Evolutionary conservation across 2,329 filamentous ascomycete species (phyloP).

Genomic region (Paracamarosporium sp.): DNA sequence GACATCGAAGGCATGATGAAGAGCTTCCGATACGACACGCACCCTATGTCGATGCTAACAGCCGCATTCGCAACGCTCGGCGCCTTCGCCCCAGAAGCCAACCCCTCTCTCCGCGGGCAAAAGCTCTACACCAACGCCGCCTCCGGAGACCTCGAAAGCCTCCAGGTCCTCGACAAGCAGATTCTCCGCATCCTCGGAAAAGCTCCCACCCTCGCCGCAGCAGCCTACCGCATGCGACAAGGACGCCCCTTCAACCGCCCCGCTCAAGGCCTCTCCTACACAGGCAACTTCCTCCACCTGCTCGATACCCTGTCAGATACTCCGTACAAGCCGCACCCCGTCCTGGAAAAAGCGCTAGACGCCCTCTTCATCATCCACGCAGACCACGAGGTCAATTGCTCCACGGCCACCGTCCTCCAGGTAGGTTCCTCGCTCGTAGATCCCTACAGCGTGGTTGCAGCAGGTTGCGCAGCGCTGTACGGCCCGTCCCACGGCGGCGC

Average conservation of each 20-base stretch:
- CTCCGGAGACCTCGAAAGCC: neutral
- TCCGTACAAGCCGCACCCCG: neutral
- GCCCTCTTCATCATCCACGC: conserved; percentile 5
- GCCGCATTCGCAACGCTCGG: neutral
- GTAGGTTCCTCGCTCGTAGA: conserved; percentile 1
- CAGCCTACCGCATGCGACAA: neutral
- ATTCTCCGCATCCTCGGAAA: neutral
- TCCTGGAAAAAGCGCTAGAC: neutral
- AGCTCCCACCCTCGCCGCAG: neutral
- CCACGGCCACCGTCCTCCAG: conserved; percentile 1
- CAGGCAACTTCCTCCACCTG: neutral
- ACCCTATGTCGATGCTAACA: conserved; percentile 1
- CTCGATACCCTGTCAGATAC: neutral
- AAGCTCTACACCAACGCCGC: conserved; percentile 1
- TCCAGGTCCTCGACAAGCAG: conserved; percentile 1
- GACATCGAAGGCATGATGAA: neutral
- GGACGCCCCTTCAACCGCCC: conserved; percentile 1
- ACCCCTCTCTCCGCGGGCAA: neutral
- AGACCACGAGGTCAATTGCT: conserved; percentile 2
- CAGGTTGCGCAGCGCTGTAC: neutral
- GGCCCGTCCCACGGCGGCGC: conserved; percentile 3
- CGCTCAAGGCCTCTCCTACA: neutral
- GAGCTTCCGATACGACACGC: conserved; percentile 1
- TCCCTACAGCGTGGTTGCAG: neutral
- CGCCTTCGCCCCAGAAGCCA: conserved; percentile 2